A percentile compares a stretch with the other conserved stretches of the same genome.
phyloP scores from a whole-genome alignment of 495 filamentous ascomycete species.

The Haplographium delicatum region DNA sequence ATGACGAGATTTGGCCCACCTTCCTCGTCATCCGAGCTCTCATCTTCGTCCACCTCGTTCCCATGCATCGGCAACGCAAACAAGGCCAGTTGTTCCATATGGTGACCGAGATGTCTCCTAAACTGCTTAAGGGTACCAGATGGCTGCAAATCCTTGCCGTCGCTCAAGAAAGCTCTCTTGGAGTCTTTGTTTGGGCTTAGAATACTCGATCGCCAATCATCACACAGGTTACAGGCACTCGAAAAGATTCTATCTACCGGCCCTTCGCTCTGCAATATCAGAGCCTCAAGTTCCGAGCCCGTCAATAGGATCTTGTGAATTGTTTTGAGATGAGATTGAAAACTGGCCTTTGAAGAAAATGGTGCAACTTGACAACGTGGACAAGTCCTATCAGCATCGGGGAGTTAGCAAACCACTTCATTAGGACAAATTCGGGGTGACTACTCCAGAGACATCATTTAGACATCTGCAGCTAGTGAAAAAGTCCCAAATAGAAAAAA shows the following conservation, averaged over 20 bases:
- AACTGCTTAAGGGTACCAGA: conserved; percentile 24
- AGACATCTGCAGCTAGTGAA: no score
- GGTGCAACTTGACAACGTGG: no score
- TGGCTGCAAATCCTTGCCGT: conserved; percentile 6
- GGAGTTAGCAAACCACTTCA: no score
- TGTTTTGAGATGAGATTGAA: conserved; percentile 1
- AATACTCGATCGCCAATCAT: conserved; percentile 16
- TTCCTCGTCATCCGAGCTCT: not conserved
- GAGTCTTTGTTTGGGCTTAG: conserved; percentile 6
- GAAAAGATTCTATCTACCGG: conserved; percentile 13
- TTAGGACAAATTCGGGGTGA: no score
- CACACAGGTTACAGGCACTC: conserved; percentile 18
- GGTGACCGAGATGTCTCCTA: conserved; percentile 32
- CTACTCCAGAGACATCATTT: no score
- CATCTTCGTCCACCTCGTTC: conserved; percentile 14
- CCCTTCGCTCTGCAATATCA: conserved; percentile 16
- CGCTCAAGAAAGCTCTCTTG: conserved; percentile 6
- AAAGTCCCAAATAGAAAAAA: no score
- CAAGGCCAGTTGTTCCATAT: conserved; percentile 35
- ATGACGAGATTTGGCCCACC: no score
- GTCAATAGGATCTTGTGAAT: not conserved
- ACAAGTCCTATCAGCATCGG: no score
- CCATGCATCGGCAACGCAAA: conserved; percentile 32
- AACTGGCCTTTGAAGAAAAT: not conserved
- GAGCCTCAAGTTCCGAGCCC: conserved; percentile 9